A percentile compares a stretch with the other conserved stretches of the same genome.
Evolutionary conservation across 805 yeast species (phyloP).

Genomic region (Spathaspora arborariae): DNA sequence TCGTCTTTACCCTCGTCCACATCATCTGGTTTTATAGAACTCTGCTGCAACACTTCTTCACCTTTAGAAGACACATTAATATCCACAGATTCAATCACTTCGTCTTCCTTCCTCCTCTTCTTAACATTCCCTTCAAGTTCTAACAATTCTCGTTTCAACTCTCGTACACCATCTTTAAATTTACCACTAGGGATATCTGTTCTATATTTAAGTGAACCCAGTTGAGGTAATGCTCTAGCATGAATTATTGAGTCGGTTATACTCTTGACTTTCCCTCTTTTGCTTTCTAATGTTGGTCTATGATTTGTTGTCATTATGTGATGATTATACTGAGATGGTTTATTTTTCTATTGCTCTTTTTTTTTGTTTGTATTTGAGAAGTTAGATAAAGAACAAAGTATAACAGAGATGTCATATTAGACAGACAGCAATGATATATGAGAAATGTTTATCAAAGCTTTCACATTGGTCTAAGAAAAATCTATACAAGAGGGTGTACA

Average conservation of each 20-base stretch:
- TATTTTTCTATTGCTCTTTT: background rate
- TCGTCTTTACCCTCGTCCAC: background rate
- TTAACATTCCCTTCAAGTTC: background rate
- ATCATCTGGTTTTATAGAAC: too few relatives aligned
- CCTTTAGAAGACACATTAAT: too few relatives aligned
- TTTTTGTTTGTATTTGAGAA: background rate
- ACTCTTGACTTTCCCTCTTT: slow-evolving; percentile 24
- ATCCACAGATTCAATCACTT: slow-evolving; percentile 4
- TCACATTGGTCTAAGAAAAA: too few relatives aligned
- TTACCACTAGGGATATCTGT: slow-evolving; percentile 15
- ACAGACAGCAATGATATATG: too few relatives aligned
- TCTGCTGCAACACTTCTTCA: too few relatives aligned
- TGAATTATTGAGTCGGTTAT: slow-evolving; percentile 29
- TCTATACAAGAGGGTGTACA: too few relatives aligned
- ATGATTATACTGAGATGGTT: background rate
- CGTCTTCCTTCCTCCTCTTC: slow-evolving; percentile 5
- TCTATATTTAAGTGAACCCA: slow-evolving; percentile 25
- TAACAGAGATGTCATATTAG: too few relatives aligned
- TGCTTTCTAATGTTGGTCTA: slow-evolving; percentile 35
- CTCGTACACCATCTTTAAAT: slow-evolving; percentile 17
- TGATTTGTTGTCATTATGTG: slow-evolving; percentile 33
- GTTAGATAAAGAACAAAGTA: background rate
- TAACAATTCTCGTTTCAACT: slow-evolving; percentile 17
- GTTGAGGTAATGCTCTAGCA: slow-evolving; percentile 25
- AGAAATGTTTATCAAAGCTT: too few relatives aligned